Evolutionary conservation across 1,284 basidiomycete genomes (phyloP).

Genomic region (Ceratobasidium sp.): DNA sequence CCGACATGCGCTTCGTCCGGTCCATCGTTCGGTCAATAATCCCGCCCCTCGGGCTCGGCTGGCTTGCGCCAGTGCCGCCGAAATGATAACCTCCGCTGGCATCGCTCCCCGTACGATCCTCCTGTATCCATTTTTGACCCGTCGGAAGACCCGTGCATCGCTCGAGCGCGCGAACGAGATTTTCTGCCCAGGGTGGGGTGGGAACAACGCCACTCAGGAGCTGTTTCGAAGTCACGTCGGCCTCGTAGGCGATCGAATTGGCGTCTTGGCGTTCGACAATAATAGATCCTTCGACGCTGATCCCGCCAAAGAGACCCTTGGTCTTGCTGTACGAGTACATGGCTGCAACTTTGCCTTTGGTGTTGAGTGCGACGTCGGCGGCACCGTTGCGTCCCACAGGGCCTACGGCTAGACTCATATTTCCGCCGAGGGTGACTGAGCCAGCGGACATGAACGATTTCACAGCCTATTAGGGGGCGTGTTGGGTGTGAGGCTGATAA

Average conservation of each 20-base stretch:
- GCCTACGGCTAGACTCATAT: constrained; percentile 84
- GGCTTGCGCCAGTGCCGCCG: constrained; percentile 59
- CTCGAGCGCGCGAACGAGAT: constrained; percentile 78
- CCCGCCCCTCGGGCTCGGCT: constrained; percentile 48
- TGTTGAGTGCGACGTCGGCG: constrained; percentile 85
- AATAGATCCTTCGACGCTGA: constrained; percentile 94
- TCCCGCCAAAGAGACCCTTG: constrained; percentile 92
- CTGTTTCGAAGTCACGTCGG: constrained; percentile 86
- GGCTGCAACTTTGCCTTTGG: constrained; percentile 91
- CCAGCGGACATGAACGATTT: constrained; percentile 94
- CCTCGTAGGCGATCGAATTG: constrained; percentile 95
- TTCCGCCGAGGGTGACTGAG: constrained; percentile 95
- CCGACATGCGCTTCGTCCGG: constrained; percentile 32
- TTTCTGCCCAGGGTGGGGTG: constrained; percentile 83
- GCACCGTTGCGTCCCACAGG: constrained; percentile 96
- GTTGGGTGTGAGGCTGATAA: constrained; percentile 59
- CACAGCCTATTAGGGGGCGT: constrained; percentile 70
- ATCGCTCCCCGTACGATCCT: constrained; percentile 56
- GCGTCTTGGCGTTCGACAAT: constrained; percentile 96
- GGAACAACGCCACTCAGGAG: constrained; percentile 93
- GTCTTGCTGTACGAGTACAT: constrained; percentile 98
- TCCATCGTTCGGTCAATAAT: constrained; percentile 38
- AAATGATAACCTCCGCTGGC: constrained; percentile 65
- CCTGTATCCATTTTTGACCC: constrained; percentile 72
- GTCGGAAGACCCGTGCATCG: constrained; percentile 76